These are phyloP conservation scores for Hortaea sp. DNA, from an alignment of 2,329 filamentous ascomycete species.

Conservation along the genomic window DNA sequence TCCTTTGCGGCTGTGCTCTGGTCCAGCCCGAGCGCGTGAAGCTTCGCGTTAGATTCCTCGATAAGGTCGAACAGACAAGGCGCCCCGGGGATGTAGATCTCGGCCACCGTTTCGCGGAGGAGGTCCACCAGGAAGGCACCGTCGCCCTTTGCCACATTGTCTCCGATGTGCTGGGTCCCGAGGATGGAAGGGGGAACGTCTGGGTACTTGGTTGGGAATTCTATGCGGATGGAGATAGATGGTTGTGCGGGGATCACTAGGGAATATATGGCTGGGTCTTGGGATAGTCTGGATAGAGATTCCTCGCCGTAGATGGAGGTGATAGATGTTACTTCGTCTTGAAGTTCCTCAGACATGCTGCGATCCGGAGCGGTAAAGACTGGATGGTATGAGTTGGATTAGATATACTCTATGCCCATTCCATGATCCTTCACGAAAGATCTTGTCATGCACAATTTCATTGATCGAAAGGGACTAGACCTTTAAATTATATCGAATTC, in stretches of 20 bases:
- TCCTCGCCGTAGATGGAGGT: conserved; percentile 72
- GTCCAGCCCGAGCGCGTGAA: conserved; percentile 24
- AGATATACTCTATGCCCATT: no score
- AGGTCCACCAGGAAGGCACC: conserved; percentile 61
- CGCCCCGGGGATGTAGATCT: conserved; percentile 60
- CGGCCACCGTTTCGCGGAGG: conserved; percentile 55
- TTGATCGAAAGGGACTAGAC: no score
- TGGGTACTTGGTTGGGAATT: conserved; percentile 68
- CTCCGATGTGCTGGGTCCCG: conserved; percentile 68
- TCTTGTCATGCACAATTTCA: no score
- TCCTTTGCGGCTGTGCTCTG: conserved; percentile 9
- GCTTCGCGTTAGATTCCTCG: conserved; percentile 41
- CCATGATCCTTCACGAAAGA: no score
- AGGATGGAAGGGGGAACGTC: conserved; percentile 60
- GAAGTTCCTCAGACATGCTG: conserved; percentile 37
- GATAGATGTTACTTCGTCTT: conserved; percentile 68
- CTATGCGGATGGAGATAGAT: conserved; percentile 45
- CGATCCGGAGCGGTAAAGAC: no score
- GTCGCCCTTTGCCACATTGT: conserved; percentile 55
- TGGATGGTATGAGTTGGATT: no score
- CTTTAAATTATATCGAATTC: no score
- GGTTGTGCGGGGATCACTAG: conserved; percentile 58
- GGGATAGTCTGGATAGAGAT: conserved; percentile 39
- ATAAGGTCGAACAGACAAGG: conserved; percentile 90
- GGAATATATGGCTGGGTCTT: conserved; percentile 36